phyloP scores from a whole-genome alignment of 1,284 basidiomycete species.

The Microbotryum lychnidis-dioicae region DNA sequence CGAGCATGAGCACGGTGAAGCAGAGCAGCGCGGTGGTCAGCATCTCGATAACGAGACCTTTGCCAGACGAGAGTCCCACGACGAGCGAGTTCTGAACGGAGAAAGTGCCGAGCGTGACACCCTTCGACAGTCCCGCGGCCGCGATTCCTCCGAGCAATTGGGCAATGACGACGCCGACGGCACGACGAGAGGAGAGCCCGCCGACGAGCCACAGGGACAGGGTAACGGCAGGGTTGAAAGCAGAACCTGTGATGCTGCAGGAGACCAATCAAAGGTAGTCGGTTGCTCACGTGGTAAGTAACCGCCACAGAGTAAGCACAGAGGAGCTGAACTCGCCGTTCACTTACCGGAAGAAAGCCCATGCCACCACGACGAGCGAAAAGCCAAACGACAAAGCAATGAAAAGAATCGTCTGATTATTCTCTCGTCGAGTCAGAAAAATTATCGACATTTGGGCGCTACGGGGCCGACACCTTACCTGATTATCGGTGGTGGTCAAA shows the following conservation, averaged over 20 bases:
- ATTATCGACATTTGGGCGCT: constrained; percentile 25
- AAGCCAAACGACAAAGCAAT: constrained; percentile 46
- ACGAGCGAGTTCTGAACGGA: constrained; percentile 42
- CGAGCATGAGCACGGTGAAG: constrained; percentile 43
- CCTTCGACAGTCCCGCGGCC: constrained; percentile 42
- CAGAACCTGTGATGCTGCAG: constrained; percentile 3
- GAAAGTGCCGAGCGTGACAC: constrained; percentile 41
- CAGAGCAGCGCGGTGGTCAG: constrained; percentile 45
- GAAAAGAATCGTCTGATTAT: constrained; percentile 38
- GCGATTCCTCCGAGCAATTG: constrained; percentile 46
- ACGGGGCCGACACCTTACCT: not conserved
- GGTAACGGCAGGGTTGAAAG: constrained; percentile 45
- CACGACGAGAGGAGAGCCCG: constrained; percentile 41
- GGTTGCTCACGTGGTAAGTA: not conserved
- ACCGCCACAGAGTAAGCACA: not conserved
- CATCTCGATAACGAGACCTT: constrained; percentile 42
- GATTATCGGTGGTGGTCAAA: constrained; percentile 36
- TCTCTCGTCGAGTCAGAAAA: constrained; percentile 6
- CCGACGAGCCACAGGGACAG: constrained; percentile 45
- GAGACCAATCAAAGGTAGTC: not conserved
- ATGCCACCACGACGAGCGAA: constrained; percentile 42
- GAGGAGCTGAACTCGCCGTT: no score
- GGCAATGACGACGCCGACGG: constrained; percentile 40
- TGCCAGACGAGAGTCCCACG: constrained; percentile 32
- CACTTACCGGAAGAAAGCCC: constrained; percentile 43